phyloP scores from a whole-genome alignment of 2,329 filamentous ascomycete genomes.

The Arthrobotrys sphaeroides region DNA sequence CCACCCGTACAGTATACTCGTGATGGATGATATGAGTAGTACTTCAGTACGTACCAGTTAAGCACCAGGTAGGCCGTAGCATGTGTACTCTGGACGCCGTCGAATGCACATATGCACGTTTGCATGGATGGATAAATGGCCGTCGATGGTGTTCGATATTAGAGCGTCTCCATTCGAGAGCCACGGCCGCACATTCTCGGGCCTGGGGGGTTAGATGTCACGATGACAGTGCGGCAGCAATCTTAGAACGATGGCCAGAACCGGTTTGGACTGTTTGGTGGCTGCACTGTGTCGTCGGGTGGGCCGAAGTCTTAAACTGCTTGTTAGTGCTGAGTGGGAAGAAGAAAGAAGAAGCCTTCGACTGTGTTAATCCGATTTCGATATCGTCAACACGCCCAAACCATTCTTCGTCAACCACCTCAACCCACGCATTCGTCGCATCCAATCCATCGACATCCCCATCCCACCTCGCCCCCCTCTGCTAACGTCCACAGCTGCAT shows the following conservation, averaged over 20 bases:
- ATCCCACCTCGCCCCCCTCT: background rate
- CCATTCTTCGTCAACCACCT: conserved; percentile 20
- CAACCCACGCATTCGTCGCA: conserved; percentile 5
- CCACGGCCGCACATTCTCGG: conserved; percentile 19
- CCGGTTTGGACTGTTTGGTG: conserved; percentile 3
- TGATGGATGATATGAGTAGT: too few species aligned
- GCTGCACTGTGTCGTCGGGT: conserved; percentile 12
- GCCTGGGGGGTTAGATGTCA: background rate
- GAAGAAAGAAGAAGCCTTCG: background rate
- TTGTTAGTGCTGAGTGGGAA: background rate
- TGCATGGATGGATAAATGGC: too few species aligned
- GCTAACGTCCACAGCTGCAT: background rate
- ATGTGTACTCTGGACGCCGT: too few species aligned
- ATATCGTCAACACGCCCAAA: conserved; percentile 39
- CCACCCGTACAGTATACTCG: too few species aligned
- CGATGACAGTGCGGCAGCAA: conserved; percentile 1
- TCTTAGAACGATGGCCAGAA: conserved; percentile 1
- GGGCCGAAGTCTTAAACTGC: conserved; percentile 7
- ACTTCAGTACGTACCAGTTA: too few species aligned
- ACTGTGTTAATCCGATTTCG: conserved; percentile 33
- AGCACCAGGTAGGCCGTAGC: too few species aligned
- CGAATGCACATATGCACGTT: too few species aligned
- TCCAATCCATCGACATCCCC: background rate
- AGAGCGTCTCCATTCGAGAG: too few species aligned
- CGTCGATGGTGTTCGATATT: too few species aligned